These are phyloP conservation scores for Cercospora sp. DNA, from an alignment of 2,329 filamentous ascomycete species.

Conservation along the genomic window DNA sequence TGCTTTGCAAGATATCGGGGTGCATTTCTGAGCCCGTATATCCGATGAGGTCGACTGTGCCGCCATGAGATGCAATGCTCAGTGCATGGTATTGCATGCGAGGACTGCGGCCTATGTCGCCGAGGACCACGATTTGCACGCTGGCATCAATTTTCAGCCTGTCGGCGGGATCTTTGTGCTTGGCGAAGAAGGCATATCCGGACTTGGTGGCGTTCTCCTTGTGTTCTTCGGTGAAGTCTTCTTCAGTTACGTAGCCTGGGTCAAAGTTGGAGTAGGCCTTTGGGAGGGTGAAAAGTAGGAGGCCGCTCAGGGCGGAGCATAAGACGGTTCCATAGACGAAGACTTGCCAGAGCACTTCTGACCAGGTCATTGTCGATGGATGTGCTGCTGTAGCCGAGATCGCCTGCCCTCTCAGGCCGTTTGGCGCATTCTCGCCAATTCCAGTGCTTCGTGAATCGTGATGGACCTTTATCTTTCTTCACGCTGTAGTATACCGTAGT, in stretches of 20 bases:
- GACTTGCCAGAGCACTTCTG: slow-evolving; percentile 38
- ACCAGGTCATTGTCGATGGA: slow-evolving; percentile 32
- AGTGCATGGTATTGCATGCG: slow-evolving; percentile 98
- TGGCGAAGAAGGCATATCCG: slow-evolving; percentile 36
- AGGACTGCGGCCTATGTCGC: slow-evolving; percentile 91
- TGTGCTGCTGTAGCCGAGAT: background rate
- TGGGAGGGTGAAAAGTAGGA: slow-evolving; percentile 55
- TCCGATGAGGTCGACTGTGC: slow-evolving; percentile 79
- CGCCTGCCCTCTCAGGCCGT: background rate
- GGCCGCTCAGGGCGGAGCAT: slow-evolving; percentile 51
- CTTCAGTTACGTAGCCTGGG: slow-evolving; percentile 30
- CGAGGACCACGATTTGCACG: slow-evolving; percentile 85
- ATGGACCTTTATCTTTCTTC: background rate
- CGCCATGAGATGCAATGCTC: slow-evolving; percentile 81
- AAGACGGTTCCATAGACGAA: slow-evolving; percentile 45
- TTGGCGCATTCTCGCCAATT: background rate
- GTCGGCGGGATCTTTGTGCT: slow-evolving; percentile 29
- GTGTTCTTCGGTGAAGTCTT: slow-evolving; percentile 34
- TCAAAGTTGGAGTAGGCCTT: slow-evolving; percentile 51
- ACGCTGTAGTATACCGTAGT: slow-evolving; percentile 6
- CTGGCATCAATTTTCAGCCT: slow-evolving; percentile 47
- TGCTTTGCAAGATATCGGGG: slow-evolving; percentile 70
- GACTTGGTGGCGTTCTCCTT: slow-evolving; percentile 32
- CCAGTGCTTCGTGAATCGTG: background rate
- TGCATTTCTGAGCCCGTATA: slow-evolving; percentile 84